Base-by-base conservation (phyloP, 2,329 filamentous ascomycete species). In the Fusarium tuaranense region DNA sequence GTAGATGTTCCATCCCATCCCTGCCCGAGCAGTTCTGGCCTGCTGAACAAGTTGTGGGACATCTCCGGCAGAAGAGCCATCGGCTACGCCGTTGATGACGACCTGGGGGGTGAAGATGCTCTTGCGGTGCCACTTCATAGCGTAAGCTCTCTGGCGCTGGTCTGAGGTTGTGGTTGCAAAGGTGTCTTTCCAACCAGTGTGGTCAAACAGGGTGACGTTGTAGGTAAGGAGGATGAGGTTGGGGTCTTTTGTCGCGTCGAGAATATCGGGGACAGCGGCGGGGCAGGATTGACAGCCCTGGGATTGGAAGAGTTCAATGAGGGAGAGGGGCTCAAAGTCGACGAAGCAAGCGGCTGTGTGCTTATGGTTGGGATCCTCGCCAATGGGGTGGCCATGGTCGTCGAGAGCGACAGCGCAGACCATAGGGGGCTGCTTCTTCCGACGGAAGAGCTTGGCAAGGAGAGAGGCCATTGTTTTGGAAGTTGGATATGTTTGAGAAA, bases 261-360 rank as follows among this genome's bases (percentile, higher is more conserved):
- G 81, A 59, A 83, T 81, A 22, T 67, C 74, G 1, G 79, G 78
- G 4, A 82, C 74, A n/a, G 81, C 78, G 1, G 80, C 78, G 2
- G 81, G 81, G 59, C 81, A 84, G 3, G 81, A 79, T 18, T 67
- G 71, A 55, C 82, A 83, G 62, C 80, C 79, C 70, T 83, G 81
- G 0, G 81, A 82, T 67, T 81, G 80, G 71, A 81, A 83, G 18
- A 84, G 76, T 69, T 84, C 81, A 7, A 80, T 77, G 10, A 83
- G 69, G 30, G 82, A 72, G 46, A 82, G 78, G 1, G 80, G 77
- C 60, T 82, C 78, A 65, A 82, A 75, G 41, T 80, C 77, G 30
- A 82, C 69, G 62, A 82, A 83, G 63, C 80, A 83, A 9, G 81
- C 80, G 5, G 69, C 70, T 1, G 81, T 82, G 74, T 82, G 81